Conservation (phyloP, 176 grass and related monocot genomes). For the Stipa capillata region DNA sequence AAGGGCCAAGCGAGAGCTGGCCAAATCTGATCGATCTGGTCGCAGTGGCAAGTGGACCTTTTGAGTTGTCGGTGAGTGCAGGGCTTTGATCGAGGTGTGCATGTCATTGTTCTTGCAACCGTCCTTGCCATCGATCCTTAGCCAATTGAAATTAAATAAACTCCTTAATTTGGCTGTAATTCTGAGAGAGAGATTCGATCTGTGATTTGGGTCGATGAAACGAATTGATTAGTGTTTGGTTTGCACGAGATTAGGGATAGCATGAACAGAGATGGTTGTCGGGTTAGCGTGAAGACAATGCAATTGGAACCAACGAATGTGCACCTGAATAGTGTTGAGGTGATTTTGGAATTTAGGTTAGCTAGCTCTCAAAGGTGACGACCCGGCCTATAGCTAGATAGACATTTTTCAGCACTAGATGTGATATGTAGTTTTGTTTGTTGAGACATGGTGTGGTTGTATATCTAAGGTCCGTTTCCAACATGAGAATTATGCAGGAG, state of each 20-base stretch:
- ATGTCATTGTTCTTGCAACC: constrained; percentile 27
- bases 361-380: background rate
- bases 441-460: background rate
- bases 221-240: constrained; percentile 4
- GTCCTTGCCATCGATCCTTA: constrained; percentile 2
- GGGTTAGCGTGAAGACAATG: constrained; percentile 15
- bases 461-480: background rate
- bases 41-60: background rate
- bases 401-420: background rate
- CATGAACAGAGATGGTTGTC: background rate
- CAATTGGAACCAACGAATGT: constrained; percentile 25
- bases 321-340: background rate
- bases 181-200: constrained; percentile 5
- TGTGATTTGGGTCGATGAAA: background rate
- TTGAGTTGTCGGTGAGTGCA: constrained; percentile 23
- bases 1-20: background rate
- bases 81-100: background rate
- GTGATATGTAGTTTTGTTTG: background rate
- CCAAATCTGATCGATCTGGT: background rate
- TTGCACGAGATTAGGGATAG: constrained; percentile 13
- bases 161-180: background rate
- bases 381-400: background rate
- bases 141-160: background rate
- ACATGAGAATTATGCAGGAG: background rate
- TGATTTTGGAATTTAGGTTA: background rate